Conservation (phyloP, 345 rosid species). For the Litchi chinensis region DNA sequence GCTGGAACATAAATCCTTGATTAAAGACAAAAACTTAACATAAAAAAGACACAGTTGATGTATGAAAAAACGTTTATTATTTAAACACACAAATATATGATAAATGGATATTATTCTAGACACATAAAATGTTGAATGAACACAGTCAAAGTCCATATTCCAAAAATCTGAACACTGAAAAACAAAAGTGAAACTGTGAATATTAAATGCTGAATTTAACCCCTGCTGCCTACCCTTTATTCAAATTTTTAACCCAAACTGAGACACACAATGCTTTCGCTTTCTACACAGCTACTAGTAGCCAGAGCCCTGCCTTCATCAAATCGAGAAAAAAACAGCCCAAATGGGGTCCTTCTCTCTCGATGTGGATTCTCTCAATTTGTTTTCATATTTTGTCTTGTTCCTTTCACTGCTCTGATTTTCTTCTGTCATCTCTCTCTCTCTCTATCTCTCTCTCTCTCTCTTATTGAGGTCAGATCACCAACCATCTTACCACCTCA, state of each 20-base stretch:
- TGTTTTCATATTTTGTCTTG: slow-evolving; percentile 44
- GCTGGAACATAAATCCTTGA: background rate
- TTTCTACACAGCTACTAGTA: slow-evolving; percentile 18
- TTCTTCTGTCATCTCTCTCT: background rate
- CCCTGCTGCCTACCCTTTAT: background rate
- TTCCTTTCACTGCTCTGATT: slow-evolving; percentile 54
- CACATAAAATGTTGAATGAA: background rate
- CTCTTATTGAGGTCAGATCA: background rate
- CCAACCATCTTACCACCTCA: slow-evolving; percentile 20
- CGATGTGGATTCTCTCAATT: slow-evolving; percentile 40
- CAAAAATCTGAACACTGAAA: slow-evolving; percentile 16
- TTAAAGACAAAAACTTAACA: no score
- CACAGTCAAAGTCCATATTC: background rate
- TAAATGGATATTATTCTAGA: background rate
- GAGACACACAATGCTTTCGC: background rate
- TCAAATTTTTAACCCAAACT: background rate
- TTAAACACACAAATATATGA: no score
- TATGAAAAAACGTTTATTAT: no score
- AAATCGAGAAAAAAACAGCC: background rate
- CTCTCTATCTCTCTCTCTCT: background rate
- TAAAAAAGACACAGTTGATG: no score
- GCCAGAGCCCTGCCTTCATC: background rate
- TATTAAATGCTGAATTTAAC: background rate
- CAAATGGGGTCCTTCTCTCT: slow-evolving; percentile 28
- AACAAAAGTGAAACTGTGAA: background rate